phyloP scores from a whole-genome alignment of 495 filamentous ascomycete genomes.

The Xylaria cubensis region DNA sequence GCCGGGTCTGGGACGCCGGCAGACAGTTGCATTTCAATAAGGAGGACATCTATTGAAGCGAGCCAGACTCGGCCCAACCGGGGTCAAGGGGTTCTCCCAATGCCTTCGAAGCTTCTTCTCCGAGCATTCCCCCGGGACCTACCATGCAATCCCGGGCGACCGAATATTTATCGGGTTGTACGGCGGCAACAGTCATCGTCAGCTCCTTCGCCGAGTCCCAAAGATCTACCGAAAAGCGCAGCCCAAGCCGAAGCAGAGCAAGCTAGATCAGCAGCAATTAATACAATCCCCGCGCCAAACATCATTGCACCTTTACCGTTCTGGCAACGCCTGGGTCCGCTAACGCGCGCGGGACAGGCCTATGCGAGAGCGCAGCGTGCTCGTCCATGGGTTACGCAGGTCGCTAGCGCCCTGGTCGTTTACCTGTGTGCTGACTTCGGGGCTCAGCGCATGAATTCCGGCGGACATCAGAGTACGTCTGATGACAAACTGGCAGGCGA shows the following conservation, averaged over 20 bases:
- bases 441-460: slow-evolving; percentile 66
- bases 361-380: slow-evolving; percentile 74
- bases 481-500: neutral
- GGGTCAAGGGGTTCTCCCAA: neutral
- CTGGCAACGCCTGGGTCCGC: slow-evolving; percentile 61
- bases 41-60: neutral
- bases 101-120: slow-evolving; percentile 14
- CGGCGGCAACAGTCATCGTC: slow-evolving; percentile 21
- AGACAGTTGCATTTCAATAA: neutral
- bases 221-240: neutral
- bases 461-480: neutral
- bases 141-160: neutral
- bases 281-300: slow-evolving; percentile 51
- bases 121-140: slow-evolving; percentile 1
- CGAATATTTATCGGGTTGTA: neutral
- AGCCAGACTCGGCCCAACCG: slow-evolving; percentile 2
- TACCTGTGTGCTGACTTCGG: slow-evolving; percentile 82
- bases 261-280: slow-evolving; percentile 15
- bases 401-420: slow-evolving; percentile 75
- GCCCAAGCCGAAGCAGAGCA: neutral
- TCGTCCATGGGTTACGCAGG: slow-evolving; percentile 78
- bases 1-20: neutral
- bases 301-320: slow-evolving; percentile 40
- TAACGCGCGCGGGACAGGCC: slow-evolving; percentile 67
- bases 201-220: neutral